Base-by-base conservation (phyloP, 352 stramenopile species). In the Phytophthora palmivora region DNA sequence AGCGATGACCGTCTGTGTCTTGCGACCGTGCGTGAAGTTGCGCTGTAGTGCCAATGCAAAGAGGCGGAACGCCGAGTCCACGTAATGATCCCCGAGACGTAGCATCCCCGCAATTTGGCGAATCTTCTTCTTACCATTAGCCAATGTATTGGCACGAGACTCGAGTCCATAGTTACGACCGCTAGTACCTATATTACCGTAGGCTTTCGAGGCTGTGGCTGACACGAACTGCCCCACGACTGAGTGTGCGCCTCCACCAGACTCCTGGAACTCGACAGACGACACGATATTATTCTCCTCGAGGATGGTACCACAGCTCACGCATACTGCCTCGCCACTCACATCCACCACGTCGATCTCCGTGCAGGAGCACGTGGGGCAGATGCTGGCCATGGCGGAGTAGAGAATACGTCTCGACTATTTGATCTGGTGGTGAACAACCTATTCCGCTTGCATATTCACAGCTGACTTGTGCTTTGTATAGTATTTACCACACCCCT, bases 211-310 rank as follows among this genome's bases (percentile, higher is more conserved):
- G 22, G 87, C 89, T 12, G 83, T 96, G 15, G 88, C 84, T 38
- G 89, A 96, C 34, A 99, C 96, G 66, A 99, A 99, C 72, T 99
- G 96, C 28, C 97, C 96, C 19, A 99, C 94, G 60, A 99, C 97
- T 24, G 81, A 89, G 62, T 93, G 82, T 43, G 79, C 83, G 9
- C 96, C 95, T 34, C 92, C 94, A 28, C 89, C 86, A 4, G 88
- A 91, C 73, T 99, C 97, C 33, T 97, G 88, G 73, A 99, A 99
- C 79, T 99, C 97, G 33, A 99, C 86, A 38, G 83, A 94, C 42
- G 91, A 98, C 22, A 99, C 96, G 71, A 99, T 99, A 41, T 97
- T 93, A 78, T 98, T 99, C 83, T 98, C 95, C 75, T 99, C 97
- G 5, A 99, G 78, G 37, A 99, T 98, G 14, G 97, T 93, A 43